Base-by-base conservation (phyloP, 345 rosid genomes). In the Eucalyptus pauciflora region DNA sequence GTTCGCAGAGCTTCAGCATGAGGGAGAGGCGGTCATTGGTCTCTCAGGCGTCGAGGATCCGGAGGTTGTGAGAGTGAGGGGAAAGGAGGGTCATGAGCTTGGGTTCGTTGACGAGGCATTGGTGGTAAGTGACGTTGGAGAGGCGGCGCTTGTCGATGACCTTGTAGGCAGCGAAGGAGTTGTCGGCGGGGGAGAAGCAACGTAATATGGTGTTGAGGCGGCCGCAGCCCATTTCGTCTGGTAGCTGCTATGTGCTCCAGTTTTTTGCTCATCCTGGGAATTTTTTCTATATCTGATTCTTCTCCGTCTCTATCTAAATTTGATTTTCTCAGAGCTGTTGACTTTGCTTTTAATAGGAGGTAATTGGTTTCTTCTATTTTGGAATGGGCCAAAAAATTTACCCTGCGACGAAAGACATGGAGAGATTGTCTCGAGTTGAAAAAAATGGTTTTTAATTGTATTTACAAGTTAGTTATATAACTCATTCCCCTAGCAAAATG, bases 41-140 rank as follows among this genome's bases (percentile, higher is more conserved):
- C 71, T 97, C 99, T 91, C 89, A 93, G 67, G 92, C 86, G 88
- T 93, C 92, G 91, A 88, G 80, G 93, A 97, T 92, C 79, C 92
- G 93, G 27, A 95, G 91, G 83, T 93, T 90, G 91, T 97, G 93
- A 5, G 94, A 94, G 64, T 97, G 95, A 17, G 98, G 95, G 4
- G 98, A 91, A 45, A 97, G 76, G 58, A 93, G 91, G 79, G 93
- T 92, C 94, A 96, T 95, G 91, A 94, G 91, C 89, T 95, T 96
- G 14, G 98, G 94, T 85, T 97, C 99, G 43, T 93, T 93, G 20
- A 93, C 94, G 8, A 97, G 93, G 90, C 97, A 96, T 85, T 95
- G 97, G 6, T 94, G 95, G 56, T 96, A 95, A 1, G 94, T 87
- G 6, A 94, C 91, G 91, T 96, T 97, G 81, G 93, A 45, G 29